These are phyloP conservation scores for Teratosphaeria epicoccoides DNA, from an alignment of 2,329 filamentous ascomycete genomes.

Conservation along the genomic window DNA sequence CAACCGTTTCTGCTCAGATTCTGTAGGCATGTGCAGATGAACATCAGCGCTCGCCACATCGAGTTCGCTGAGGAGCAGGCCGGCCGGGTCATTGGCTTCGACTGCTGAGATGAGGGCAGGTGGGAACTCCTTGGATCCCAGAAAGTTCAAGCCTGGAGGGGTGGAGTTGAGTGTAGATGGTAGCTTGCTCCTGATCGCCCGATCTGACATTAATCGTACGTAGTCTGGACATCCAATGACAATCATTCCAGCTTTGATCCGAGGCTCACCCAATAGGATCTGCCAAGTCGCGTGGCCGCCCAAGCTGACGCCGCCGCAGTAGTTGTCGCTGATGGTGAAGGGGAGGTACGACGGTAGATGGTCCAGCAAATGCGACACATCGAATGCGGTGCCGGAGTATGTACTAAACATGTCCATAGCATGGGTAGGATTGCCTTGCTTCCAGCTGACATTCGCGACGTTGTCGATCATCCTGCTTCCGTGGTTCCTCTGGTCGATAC, in stretches of 20 bases:
- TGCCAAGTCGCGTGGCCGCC: slow-evolving; percentile 88
- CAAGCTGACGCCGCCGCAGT: slow-evolving; percentile 72
- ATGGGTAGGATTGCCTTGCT: slow-evolving; percentile 65
- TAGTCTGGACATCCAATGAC: slow-evolving; percentile 89
- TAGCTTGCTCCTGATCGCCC: slow-evolving; percentile 61
- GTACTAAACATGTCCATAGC: slow-evolving; percentile 85
- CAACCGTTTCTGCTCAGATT: slow-evolving; percentile 35
- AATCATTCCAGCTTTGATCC: slow-evolving; percentile 66
- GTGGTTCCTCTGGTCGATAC: slow-evolving; percentile 91
- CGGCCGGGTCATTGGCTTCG: slow-evolving; percentile 61
- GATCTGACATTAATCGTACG: slow-evolving; percentile 65
- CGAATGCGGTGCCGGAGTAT: slow-evolving; percentile 62
- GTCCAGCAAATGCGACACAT: slow-evolving; percentile 66
- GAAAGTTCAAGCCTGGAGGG: slow-evolving; percentile 50
- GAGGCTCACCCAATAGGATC: slow-evolving; percentile 62
- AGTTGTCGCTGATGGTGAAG: slow-evolving; percentile 47
- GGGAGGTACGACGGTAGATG: slow-evolving; percentile 62
- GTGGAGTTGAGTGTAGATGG: slow-evolving; percentile 44
- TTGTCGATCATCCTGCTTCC: slow-evolving; percentile 59
- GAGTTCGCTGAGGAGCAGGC: slow-evolving; percentile 49
- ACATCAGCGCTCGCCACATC: slow-evolving; percentile 20
- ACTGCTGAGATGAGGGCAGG: slow-evolving; percentile 53
- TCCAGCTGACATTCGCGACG: slow-evolving; percentile 67
- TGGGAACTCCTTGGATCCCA: slow-evolving; percentile 72
- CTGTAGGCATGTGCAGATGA: slow-evolving; percentile 28